A percentile compares a stretch with the other conserved stretches of the same genome.
These are phyloP conservation scores for Medicago arabica DNA, from an alignment of 306 rosid species.

Conservation along the genomic window DNA sequence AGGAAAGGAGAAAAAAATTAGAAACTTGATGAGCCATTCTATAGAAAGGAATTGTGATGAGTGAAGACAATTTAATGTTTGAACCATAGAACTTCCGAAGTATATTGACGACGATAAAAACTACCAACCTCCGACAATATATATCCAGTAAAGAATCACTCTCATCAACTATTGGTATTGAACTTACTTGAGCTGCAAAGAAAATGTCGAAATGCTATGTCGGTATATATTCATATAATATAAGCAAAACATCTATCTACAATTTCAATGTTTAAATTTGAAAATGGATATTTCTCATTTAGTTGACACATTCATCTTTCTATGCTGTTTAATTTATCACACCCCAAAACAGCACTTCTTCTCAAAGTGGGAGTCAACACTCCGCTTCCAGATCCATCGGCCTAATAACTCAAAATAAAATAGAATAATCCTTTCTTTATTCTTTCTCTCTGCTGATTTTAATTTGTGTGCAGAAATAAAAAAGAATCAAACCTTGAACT, in stretches of 20 bases:
- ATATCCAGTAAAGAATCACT: slow-evolving; percentile 88
- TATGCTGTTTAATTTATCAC: slow-evolving; percentile 4
- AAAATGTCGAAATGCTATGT: slow-evolving; percentile 7
- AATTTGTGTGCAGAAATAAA: background rate
- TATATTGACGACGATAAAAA: slow-evolving; percentile 25
- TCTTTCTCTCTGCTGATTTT: slow-evolving; percentile 19
- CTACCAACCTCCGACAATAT: slow-evolving; percentile 96
- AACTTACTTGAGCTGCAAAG: slow-evolving; percentile 91
- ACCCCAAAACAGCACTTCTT: slow-evolving; percentile 28
- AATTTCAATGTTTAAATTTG: slow-evolving; percentile 24
- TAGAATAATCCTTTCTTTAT: slow-evolving; percentile 21
- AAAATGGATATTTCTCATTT: slow-evolving; percentile 12
- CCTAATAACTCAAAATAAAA: slow-evolving; percentile 24
- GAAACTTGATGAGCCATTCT: slow-evolving; percentile 23
- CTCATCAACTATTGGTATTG: slow-evolving; percentile 95
- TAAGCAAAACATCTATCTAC: slow-evolving; percentile 31
- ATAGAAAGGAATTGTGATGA: slow-evolving; percentile 21
- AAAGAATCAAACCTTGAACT: slow-evolving; percentile 71
- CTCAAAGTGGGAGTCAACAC: slow-evolving; percentile 17
- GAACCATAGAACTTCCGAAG: slow-evolving; percentile 26
- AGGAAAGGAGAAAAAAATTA: slow-evolving; percentile 34
- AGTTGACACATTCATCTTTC: slow-evolving; percentile 23
- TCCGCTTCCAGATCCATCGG: slow-evolving; percentile 22
- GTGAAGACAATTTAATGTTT: slow-evolving; percentile 17
- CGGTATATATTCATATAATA: slow-evolving; percentile 4